These are phyloP conservation scores for Graphium sp. DNA, from an alignment of 2,329 filamentous ascomycete genomes.

Conservation along the genomic window DNA sequence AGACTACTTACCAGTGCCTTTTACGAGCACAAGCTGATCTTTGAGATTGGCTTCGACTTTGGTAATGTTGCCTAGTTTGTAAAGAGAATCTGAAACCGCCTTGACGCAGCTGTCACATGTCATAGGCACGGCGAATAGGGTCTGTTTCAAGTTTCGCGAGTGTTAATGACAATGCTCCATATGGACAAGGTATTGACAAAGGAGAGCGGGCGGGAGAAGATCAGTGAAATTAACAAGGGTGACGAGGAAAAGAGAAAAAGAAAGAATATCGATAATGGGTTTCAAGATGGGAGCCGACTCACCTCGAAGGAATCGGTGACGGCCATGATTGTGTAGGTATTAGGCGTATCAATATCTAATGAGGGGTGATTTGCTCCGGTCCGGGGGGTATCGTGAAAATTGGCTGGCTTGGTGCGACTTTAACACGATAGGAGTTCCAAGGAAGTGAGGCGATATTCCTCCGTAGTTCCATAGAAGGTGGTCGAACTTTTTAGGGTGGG, in stretches of 20 bases:
- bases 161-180: neutral
- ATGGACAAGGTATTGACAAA: neutral
- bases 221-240: neutral
- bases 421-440: too few relatives aligned
- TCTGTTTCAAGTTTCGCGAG: slow-evolving; percentile 30
- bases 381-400: too few relatives aligned
- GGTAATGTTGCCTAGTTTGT: slow-evolving; percentile 61
- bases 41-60: slow-evolving; percentile 71
- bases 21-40: slow-evolving; percentile 68
- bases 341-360: neutral
- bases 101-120: slow-evolving; percentile 82
- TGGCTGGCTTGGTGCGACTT: too few relatives aligned
- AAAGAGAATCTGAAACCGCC: slow-evolving; percentile 64
- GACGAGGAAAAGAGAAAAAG: neutral
- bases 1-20: slow-evolving; percentile 58
- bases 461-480: too few relatives aligned
- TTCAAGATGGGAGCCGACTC: slow-evolving; percentile 1
- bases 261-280: neutral
- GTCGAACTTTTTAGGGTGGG: too few relatives aligned
- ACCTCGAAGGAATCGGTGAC: slow-evolving; percentile 11
- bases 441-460: too few relatives aligned
- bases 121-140: slow-evolving; percentile 87
- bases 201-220: neutral
- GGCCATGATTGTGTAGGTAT: slow-evolving; percentile 8
- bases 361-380: too few relatives aligned